phyloP scores from a whole-genome alignment of 768 basidiomycete species.

The Leucogyrophana mollusca region DNA sequence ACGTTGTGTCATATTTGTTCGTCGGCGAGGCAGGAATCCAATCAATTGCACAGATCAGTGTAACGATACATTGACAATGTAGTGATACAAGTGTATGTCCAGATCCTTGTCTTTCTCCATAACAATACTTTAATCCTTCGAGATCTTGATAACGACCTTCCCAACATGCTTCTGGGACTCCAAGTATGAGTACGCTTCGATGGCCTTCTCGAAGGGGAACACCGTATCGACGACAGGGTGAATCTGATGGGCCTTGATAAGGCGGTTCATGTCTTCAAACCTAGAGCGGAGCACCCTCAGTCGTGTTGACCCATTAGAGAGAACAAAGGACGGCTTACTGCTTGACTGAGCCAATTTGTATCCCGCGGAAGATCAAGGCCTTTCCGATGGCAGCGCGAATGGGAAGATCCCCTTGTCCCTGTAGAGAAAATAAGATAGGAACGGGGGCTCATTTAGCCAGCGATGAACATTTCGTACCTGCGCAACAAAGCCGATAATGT shows the following conservation, averaged over 20 bases:
- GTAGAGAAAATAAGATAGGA: background rate
- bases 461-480: slow-evolving; percentile 24
- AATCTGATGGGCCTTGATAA: slow-evolving; percentile 44
- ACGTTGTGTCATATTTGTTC: too few relatives aligned
- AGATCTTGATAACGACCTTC: slow-evolving; percentile 56
- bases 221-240: slow-evolving; percentile 56
- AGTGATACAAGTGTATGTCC: too few relatives aligned
- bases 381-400: slow-evolving; percentile 37
- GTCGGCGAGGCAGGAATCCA: too few relatives aligned
- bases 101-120: too few relatives aligned
- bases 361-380: slow-evolving; percentile 45
- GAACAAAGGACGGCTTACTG: slow-evolving; percentile 38
- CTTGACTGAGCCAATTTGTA: slow-evolving; percentile 56
- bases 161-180: slow-evolving; percentile 58
- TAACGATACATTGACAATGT: too few relatives aligned
- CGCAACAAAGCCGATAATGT: slow-evolving; percentile 53
- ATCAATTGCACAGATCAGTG: too few relatives aligned
- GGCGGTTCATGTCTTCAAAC: slow-evolving; percentile 52
- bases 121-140: slow-evolving; percentile 11
- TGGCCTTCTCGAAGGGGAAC: slow-evolving; percentile 54
- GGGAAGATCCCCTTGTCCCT: slow-evolving; percentile 28
- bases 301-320: background rate
- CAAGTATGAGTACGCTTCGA: slow-evolving; percentile 52
- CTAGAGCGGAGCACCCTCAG: slow-evolving; percentile 20
- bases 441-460: background rate